Percentiles rank a stretch among this genome's conserved stretches.
phyloP scores from a whole-genome alignment of 176 grass and related monocot genomes.

The Aegilops sharonensis region DNA sequence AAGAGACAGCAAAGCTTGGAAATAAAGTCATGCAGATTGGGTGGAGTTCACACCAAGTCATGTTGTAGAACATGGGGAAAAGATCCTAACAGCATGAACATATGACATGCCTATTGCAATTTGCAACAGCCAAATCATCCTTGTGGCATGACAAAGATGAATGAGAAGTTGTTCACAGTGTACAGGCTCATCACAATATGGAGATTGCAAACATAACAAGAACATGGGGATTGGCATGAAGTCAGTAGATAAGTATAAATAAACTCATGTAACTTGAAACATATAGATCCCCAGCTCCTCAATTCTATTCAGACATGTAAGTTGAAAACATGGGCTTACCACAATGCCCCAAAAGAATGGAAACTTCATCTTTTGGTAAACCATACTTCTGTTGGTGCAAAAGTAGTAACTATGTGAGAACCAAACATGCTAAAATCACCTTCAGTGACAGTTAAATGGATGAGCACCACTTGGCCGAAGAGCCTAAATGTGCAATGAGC shows the following conservation, averaged over 20 bases:
- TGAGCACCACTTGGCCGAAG: not conserved
- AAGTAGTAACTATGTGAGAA: not conserved
- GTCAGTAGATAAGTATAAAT: not conserved
- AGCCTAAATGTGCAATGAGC: not conserved
- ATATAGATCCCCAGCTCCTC: not conserved
- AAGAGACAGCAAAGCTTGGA: not conserved
- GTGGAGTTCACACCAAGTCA: slow-evolving; percentile 4
- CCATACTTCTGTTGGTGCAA: not conserved
- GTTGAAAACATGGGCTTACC: not conserved
- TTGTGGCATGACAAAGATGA: not conserved
- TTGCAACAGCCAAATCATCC: not conserved
- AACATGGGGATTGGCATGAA: not conserved
- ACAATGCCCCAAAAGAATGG: not conserved
- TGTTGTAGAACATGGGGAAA: not conserved
- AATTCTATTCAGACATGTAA: not conserved
- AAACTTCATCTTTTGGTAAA: not conserved
- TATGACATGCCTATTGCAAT: not conserved
- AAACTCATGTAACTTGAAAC: not conserved
- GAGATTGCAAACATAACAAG: not conserved
- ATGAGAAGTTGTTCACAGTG: not conserved
- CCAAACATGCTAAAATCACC: not conserved
- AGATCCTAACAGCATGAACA: not conserved
- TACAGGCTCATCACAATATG: not conserved
- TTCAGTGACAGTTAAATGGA: not conserved
- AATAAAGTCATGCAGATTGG: not conserved